phyloP scores from a whole-genome alignment of 1,284 basidiomycete genomes.

The Xerocomus cyaneibrunnescens region DNA sequence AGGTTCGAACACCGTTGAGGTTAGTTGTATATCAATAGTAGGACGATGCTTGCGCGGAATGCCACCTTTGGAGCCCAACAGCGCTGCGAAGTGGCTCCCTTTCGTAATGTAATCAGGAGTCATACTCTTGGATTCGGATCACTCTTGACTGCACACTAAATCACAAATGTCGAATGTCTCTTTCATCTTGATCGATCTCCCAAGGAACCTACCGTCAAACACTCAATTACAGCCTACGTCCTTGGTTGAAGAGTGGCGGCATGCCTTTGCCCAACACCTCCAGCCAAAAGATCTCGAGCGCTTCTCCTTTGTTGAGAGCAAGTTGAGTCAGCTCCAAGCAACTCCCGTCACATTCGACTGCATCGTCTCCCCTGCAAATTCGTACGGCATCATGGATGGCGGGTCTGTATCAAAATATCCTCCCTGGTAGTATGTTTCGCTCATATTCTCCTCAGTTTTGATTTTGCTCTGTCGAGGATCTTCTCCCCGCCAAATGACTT shows the following conservation, averaged over 20 bases:
- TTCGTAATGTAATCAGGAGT: too few relatives aligned
- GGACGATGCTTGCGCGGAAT: too few relatives aligned
- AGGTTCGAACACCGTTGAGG: too few relatives aligned
- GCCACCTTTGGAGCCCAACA: too few relatives aligned
- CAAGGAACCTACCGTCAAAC: background rate
- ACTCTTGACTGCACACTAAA: too few relatives aligned
- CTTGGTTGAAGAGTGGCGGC: slow-evolving; percentile 4
- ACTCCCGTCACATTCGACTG: slow-evolving; percentile 10
- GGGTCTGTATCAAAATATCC: slow-evolving; percentile 3
- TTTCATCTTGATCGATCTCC: slow-evolving; percentile 2
- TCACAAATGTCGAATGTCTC: slow-evolving; percentile 6
- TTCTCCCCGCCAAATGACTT: slow-evolving; percentile 1
- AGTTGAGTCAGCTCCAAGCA: too few relatives aligned
- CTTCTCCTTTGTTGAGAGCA: background rate
- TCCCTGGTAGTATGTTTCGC: too few relatives aligned
- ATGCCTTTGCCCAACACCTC: slow-evolving; percentile 7
- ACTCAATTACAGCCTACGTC: background rate
- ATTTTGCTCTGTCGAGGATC: background rate
- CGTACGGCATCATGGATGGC: slow-evolving; percentile 14
- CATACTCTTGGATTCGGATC: too few relatives aligned
- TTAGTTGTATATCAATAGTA: too few relatives aligned
- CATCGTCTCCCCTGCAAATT: slow-evolving; percentile 10
- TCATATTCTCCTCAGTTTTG: background rate
- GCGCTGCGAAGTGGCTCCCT: too few relatives aligned
- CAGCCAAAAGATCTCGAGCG: slow-evolving; percentile 3